phyloP scores from a whole-genome alignment of 768 basidiomycete species.

The Auricularia auricula-judae region DNA sequence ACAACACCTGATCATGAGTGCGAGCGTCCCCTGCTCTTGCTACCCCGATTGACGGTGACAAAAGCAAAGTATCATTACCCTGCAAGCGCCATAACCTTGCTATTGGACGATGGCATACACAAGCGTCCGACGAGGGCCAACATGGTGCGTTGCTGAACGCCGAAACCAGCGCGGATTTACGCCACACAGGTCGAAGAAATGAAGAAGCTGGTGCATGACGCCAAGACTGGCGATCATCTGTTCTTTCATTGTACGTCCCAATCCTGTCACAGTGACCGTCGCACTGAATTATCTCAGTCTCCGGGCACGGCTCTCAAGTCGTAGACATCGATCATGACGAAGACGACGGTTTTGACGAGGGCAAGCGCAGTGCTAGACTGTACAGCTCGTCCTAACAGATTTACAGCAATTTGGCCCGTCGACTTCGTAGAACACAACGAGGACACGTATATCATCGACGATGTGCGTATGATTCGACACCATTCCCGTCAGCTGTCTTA shows the following conservation, averaged over 20 bases:
- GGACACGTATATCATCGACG: constrained; percentile 16
- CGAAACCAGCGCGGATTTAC: neutral
- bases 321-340: neutral
- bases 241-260: constrained; percentile 4
- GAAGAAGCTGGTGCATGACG: neutral
- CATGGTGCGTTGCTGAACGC: neutral
- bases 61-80: neutral
- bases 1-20: neutral
- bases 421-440: constrained; percentile 8
- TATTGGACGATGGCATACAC: constrained; percentile 1
- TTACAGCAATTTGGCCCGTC: constrained; percentile 13
- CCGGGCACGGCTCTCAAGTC: constrained; percentile 4
- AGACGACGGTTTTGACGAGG: constrained; percentile 4
- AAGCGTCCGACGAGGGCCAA: constrained; percentile 1
- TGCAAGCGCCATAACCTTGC: neutral
- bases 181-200: neutral
- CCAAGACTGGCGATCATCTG: constrained; percentile 1
- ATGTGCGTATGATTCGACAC: constrained; percentile 10
- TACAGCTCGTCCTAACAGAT: neutral
- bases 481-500: neutral
- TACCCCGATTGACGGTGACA: too few relatives aligned
- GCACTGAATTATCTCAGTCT: neutral
- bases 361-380: neutral
- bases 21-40: neutral
- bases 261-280: neutral